These are phyloP conservation scores for Fistulinella cinereoalba DNA, from an alignment of 1,284 basidiomycete species.

Conservation along the genomic window DNA sequence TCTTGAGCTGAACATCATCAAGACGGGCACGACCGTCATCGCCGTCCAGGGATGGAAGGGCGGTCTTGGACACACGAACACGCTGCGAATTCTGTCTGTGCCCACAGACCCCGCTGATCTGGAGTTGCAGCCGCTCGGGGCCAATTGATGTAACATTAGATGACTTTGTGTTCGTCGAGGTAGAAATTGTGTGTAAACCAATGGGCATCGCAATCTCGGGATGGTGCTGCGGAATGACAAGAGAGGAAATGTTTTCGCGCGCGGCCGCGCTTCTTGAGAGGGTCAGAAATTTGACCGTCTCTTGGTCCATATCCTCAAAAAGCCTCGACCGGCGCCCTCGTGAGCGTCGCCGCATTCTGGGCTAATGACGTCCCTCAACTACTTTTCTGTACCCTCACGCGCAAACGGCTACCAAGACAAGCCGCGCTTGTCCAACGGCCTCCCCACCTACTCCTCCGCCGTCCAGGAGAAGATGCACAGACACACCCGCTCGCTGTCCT, in stretches of 20 bases:
- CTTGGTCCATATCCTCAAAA: constrained; percentile 10
- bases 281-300: constrained; percentile 17
- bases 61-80: constrained; percentile 92
- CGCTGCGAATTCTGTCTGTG: constrained; percentile 74
- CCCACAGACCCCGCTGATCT: constrained; percentile 86
- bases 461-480: constrained; percentile 66
- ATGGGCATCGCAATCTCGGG: not conserved
- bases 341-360: constrained; percentile 11
- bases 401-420: constrained; percentile 47
- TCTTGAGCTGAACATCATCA: constrained; percentile 85
- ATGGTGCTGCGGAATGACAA: constrained; percentile 23
- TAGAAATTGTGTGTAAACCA: constrained; percentile 13
- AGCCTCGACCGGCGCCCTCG: constrained; percentile 8
- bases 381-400: constrained; percentile 43
- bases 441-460: constrained; percentile 60
- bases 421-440: constrained; percentile 43
- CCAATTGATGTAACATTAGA: constrained; percentile 23
- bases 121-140: constrained; percentile 67
- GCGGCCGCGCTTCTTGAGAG: constrained; percentile 1
- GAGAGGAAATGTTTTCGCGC: constrained; percentile 28
- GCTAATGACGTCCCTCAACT: constrained; percentile 47
- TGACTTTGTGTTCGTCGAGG: not conserved
- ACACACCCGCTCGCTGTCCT: constrained; percentile 46
- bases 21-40: constrained; percentile 87
- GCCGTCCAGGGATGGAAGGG: constrained; percentile 99